A percentile compares a stretch with the other conserved stretches of the same genome.
Conservation (phyloP, 768 basidiomycete genomes). For the Chalciporus chontae region DNA sequence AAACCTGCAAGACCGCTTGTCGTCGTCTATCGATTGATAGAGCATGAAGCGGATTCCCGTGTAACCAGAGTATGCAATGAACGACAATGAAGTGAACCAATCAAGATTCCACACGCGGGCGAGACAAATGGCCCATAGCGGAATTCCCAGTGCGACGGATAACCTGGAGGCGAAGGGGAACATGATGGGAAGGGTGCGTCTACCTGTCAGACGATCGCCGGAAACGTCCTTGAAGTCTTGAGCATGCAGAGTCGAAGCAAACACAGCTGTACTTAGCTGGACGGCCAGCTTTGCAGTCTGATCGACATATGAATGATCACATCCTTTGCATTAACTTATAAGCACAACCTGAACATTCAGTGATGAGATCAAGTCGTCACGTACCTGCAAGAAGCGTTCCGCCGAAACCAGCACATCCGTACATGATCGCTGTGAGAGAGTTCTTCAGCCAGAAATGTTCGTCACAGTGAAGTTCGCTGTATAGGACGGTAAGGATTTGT, state of each 20-base stretch:
- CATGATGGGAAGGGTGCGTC: conserved; percentile 40
- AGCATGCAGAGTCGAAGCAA: conserved; percentile 30
- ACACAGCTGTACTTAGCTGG: conserved; percentile 24
- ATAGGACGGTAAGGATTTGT: conserved; percentile 24
- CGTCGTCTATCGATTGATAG: conserved; percentile 13
- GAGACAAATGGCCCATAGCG: conserved; percentile 25
- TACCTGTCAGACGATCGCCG: conserved; percentile 35
- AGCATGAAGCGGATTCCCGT: conserved; percentile 19
- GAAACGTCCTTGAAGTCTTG: conserved; percentile 37
- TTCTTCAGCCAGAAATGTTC: conserved; percentile 30
- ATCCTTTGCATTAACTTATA: conserved; percentile 7
- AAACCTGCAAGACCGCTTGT: conserved; percentile 21
- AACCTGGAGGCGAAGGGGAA: conserved; percentile 26
- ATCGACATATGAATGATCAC: conserved; percentile 10
- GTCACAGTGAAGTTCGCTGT: conserved; percentile 33
- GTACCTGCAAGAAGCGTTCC: conserved; percentile 33
- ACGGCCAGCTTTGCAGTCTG: conserved; percentile 19
- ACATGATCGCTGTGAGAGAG: conserved; percentile 30
- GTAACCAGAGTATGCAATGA: conserved; percentile 15
- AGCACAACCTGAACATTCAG: not conserved
- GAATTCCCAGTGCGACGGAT: conserved; percentile 19
- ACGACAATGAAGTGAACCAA: conserved; percentile 7
- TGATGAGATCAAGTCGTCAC: conserved; percentile 1
- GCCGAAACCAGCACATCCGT: conserved; percentile 32
- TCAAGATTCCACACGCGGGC: conserved; percentile 19